phyloP scores from a whole-genome alignment of 805 yeast genomes.

The Barnettozyma vustinii region DNA sequence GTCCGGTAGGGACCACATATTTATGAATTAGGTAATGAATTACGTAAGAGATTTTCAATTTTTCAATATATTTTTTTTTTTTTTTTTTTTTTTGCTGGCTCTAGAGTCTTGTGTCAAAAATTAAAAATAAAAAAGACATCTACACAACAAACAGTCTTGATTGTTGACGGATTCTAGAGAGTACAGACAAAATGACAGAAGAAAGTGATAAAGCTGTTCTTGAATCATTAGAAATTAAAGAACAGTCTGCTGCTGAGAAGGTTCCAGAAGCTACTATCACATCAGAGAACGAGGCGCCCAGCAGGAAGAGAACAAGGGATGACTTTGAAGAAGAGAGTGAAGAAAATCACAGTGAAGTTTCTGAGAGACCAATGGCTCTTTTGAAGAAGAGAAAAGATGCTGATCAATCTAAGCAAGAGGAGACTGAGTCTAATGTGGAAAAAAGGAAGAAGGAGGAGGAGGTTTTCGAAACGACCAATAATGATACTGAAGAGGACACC shows the following conservation, averaged over 20 bases:
- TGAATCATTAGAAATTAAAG: background rate
- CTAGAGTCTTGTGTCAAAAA: background rate
- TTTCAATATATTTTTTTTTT: background rate
- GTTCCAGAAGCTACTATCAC: background rate
- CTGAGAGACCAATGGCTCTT: constrained; percentile 9
- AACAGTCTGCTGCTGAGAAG: background rate
- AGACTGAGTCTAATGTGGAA: constrained; percentile 4
- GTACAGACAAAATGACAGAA: background rate
- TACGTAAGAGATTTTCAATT: background rate
- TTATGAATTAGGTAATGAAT: background rate
- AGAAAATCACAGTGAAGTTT: constrained; percentile 16
- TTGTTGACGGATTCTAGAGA: background rate
- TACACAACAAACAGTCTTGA: no score
- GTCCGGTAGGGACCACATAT: background rate
- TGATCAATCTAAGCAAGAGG: constrained; percentile 15
- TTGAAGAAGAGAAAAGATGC: constrained; percentile 7
- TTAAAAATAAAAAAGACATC: no score
- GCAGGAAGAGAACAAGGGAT: constrained; percentile 26
- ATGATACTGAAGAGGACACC: constrained; percentile 7
- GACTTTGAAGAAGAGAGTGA: constrained; percentile 22
- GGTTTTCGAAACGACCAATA: constrained; percentile 3
- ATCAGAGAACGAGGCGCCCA: constrained; percentile 8
- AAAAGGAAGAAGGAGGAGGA: constrained; percentile 4
- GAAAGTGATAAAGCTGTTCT: background rate
- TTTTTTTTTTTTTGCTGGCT: background rate